Conservation (phyloP, 2,329 filamentous ascomycete species). For the Dryadomyces quercivorus region DNA sequence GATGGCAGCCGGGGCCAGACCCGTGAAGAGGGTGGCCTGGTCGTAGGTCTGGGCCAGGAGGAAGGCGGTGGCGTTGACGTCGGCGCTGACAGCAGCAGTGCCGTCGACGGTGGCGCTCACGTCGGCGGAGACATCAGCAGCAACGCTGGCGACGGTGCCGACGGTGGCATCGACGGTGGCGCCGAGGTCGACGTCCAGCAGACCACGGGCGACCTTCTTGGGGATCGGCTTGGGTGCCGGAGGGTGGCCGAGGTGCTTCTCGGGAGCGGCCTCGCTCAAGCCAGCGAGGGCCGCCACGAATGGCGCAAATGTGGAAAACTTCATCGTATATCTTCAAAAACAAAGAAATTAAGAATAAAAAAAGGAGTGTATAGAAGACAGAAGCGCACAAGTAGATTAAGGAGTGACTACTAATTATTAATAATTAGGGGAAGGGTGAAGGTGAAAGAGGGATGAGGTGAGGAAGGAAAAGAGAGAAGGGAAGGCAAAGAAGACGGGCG, state of each 20-base stretch:
- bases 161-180: neutral
- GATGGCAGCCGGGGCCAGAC: conserved; percentile 7
- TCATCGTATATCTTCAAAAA: conserved; percentile 6
- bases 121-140: neutral
- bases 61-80: neutral
- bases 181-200: neutral
- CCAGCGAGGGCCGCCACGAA: conserved; percentile 9
- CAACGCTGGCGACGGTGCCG: neutral
- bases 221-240: neutral
- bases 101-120: neutral
- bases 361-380: neutral
- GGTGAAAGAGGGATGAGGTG: neutral
- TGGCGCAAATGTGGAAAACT: conserved; percentile 7
- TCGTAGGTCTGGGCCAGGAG: conserved; percentile 9
- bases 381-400: neutral
- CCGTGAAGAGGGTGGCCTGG: conserved; percentile 13
- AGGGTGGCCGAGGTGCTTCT: neutral
- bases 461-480: neutral
- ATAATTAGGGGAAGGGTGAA: neutral
- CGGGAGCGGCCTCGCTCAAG: conserved; percentile 10
- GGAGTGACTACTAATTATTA: neutral
- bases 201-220: neutral
- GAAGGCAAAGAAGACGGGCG: neutral
- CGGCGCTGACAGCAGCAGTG: neutral
- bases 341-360: neutral